Conservation (phyloP, 495 filamentous ascomycete species). For the Aspergillus biplanus region DNA sequence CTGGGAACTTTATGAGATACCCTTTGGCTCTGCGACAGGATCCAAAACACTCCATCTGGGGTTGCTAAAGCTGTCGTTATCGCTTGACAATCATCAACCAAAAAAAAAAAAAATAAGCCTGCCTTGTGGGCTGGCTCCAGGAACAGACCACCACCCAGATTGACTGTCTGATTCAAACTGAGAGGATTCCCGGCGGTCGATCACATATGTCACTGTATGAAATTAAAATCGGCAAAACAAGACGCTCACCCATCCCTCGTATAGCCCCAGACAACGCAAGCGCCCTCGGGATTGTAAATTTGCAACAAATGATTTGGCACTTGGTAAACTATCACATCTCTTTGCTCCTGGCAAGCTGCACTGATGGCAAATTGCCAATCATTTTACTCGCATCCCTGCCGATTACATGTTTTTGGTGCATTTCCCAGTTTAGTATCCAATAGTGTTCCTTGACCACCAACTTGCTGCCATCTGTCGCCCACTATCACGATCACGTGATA, state of each 20-base stretch:
- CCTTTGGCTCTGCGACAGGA: too few species aligned
- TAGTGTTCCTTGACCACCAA: not conserved
- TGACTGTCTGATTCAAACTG: not conserved
- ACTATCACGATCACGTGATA: constrained; percentile 26
- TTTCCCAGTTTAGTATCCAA: not conserved
- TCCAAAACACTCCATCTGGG: too few species aligned
- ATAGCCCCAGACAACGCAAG: not conserved
- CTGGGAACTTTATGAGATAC: too few species aligned
- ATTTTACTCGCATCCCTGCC: not conserved
- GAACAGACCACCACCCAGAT: not conserved
- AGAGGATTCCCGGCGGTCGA: not conserved
- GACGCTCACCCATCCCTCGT: too few species aligned
- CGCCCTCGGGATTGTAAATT: not conserved
- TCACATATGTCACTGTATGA: not conserved
- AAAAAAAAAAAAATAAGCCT: too few species aligned
- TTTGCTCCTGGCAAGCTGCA: not conserved
- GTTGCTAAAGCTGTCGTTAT: too few species aligned
- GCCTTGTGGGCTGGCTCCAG: not conserved
- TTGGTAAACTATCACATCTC: not conserved
- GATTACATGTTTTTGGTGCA: not conserved
- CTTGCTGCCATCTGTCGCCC: not conserved
- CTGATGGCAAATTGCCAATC: not conserved
- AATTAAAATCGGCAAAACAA: not conserved
- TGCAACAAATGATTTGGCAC: not conserved
- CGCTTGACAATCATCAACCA: too few species aligned